phyloP scores from a whole-genome alignment of 352 stramenopile genomes.

The Globisporangium barbulae region DNA sequence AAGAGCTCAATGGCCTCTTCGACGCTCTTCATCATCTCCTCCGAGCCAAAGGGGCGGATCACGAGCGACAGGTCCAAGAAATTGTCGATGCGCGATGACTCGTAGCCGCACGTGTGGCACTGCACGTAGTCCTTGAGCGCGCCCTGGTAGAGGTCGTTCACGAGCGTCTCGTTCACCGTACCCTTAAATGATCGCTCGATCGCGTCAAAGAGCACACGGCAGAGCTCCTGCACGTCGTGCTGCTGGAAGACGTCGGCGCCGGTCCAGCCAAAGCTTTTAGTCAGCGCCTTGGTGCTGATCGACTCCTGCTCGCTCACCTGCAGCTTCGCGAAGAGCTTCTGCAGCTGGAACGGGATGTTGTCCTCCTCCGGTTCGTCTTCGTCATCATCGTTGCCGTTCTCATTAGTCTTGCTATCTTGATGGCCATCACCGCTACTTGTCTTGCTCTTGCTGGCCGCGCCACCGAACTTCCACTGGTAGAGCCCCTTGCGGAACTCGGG shows the following conservation, averaged over 20 bases:
- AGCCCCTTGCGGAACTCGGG: conserved; percentile 81
- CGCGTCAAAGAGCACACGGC: conserved; percentile 88
- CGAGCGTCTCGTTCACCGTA: conserved; percentile 82
- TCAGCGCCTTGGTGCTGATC: conserved; percentile 83
- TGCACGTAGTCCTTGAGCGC: conserved; percentile 89
- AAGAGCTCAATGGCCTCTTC: conserved; percentile 89
- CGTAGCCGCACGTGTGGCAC: conserved; percentile 80
- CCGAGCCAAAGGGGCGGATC: conserved; percentile 85
- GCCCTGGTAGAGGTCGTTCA: conserved; percentile 86
- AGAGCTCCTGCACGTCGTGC: conserved; percentile 91
- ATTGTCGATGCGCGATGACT: conserved; percentile 82
- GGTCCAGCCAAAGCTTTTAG: conserved; percentile 91
- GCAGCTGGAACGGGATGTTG: conserved; percentile 88
- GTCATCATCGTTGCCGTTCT: conserved; percentile 19
- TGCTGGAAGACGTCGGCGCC: conserved; percentile 88
- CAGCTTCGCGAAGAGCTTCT: conserved; percentile 90
- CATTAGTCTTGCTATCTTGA: conserved; percentile 18
- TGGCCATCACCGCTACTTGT: neutral
- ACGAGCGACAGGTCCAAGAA: conserved; percentile 90
- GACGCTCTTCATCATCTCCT: conserved; percentile 79
- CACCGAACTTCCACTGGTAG: conserved; percentile 56
- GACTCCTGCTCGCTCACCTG: conserved; percentile 71
- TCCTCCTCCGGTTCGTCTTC: conserved; percentile 64
- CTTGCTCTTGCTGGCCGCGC: conserved; percentile 10
- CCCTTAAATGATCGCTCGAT: conserved; percentile 87